Evolutionary conservation across 345 rosid species (phyloP).

Genomic region (Turnera subulata): DNA sequence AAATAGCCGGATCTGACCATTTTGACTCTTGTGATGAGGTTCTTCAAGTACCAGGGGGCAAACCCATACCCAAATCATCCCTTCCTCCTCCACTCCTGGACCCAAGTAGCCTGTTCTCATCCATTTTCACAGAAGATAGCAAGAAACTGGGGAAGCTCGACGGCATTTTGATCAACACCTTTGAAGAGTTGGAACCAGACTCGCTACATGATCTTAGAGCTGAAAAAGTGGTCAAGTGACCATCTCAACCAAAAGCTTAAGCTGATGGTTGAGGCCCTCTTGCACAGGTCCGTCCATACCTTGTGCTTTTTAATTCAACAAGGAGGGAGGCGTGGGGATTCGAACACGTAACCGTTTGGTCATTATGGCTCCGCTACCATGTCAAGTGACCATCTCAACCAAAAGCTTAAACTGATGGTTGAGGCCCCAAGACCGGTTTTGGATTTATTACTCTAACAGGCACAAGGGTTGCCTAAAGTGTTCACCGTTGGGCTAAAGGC

Average conservation of each 20-base stretch:
- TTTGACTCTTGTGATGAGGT: not conserved
- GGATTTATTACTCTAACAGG: too few relatives aligned
- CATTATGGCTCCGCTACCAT: too few relatives aligned
- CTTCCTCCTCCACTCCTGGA: conserved; percentile 2
- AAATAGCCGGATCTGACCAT: not conserved
- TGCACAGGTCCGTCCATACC: too few relatives aligned
- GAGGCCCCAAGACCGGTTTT: too few relatives aligned
- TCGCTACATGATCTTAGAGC: not conserved
- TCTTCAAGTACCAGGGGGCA: conserved; percentile 9
- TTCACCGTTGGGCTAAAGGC: conserved; percentile 1
- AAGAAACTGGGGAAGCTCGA: not conserved
- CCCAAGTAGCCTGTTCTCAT: not conserved
- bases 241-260: too few relatives aligned
- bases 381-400: too few relatives aligned
- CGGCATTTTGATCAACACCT: conserved; percentile 11
- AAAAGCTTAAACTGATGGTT: too few relatives aligned
- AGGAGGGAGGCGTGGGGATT: too few relatives aligned
- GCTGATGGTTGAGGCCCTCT: too few relatives aligned
- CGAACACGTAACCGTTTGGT: too few relatives aligned
- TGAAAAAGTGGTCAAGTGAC: conserved; percentile 2
- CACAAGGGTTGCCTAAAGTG: conserved; percentile 1
- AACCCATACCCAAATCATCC: not conserved
- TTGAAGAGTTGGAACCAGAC: conserved; percentile 12
- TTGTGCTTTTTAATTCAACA: too few relatives aligned
- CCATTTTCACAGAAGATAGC: not conserved